Conservation (phyloP, 179 eudicot genomes). For the Sideroxylon spinosum region DNA sequence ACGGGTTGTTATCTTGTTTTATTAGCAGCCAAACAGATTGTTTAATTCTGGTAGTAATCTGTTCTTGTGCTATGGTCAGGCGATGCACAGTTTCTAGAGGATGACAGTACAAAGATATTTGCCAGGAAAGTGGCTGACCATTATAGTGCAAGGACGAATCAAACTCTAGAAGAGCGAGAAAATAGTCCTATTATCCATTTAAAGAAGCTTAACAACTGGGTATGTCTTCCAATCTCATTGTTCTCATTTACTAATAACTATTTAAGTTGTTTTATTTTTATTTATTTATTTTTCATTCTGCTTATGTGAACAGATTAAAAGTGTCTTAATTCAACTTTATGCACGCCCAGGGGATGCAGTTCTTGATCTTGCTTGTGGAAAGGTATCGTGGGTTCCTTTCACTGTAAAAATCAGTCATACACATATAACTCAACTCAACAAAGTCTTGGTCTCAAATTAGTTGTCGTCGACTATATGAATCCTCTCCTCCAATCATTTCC, state of each 20-base stretch:
- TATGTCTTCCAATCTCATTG: slow-evolving; percentile 21
- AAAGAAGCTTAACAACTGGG: slow-evolving; percentile 98
- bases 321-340: slow-evolving; percentile 90
- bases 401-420: neutral
- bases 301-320: slow-evolving; percentile 57
- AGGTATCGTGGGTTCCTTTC: slow-evolving; percentile 40
- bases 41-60: neutral
- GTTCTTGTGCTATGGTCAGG: slow-evolving; percentile 33
- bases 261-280: neutral
- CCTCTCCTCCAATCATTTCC: too few relatives aligned
- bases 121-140: slow-evolving; percentile 94
- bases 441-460: too few relatives aligned
- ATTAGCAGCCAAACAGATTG: neutral
- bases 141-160: slow-evolving; percentile 94
- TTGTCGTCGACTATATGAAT: too few relatives aligned
- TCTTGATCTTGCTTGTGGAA: slow-evolving; percentile 99
- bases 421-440: too few relatives aligned
- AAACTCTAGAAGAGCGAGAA: slow-evolving; percentile 94
- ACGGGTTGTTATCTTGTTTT: neutral
- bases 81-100: slow-evolving; percentile 57
- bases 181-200: slow-evolving; percentile 92
- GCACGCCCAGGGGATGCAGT: slow-evolving; percentile 77
- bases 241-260: neutral
- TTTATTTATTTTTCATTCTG: neutral
- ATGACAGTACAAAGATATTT: slow-evolving; percentile 56